Percentiles rank a stretch among this genome's conserved stretches.
phyloP scores from a whole-genome alignment of 2,329 filamentous ascomycete species.

The Penicillium sp. region DNA sequence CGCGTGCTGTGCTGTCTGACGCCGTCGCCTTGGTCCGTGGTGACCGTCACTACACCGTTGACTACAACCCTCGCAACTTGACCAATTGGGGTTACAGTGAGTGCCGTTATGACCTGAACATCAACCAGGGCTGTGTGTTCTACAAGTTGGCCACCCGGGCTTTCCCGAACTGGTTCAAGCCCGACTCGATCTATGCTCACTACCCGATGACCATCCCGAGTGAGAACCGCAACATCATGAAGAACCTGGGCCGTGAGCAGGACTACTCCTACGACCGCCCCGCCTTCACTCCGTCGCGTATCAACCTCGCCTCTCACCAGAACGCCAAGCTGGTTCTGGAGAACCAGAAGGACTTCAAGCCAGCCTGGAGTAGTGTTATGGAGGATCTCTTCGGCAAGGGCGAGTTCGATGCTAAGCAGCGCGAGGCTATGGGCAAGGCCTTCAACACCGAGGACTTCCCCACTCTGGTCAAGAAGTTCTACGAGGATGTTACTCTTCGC shows the following conservation, averaged over 20 bases:
- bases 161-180: conserved; percentile 79
- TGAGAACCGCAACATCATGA: conserved; percentile 75
- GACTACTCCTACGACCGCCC: conserved; percentile 74
- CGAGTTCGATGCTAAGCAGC: conserved; percentile 59
- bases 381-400: conserved; percentile 67
- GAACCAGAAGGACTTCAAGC: conserved; percentile 66
- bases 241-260: conserved; percentile 68
- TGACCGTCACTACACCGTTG: conserved; percentile 78
- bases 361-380: conserved; percentile 69
- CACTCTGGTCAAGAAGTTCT: conserved; percentile 69
- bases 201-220: conserved; percentile 73
- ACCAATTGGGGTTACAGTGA: conserved; percentile 87
- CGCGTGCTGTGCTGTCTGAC: conserved; percentile 76
- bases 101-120: conserved; percentile 71
- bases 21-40: conserved; percentile 79
- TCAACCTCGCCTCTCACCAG: conserved; percentile 66
- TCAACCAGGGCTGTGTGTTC: conserved; percentile 83
- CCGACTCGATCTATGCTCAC: conserved; percentile 80
- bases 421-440: conserved; percentile 61
- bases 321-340: conserved; percentile 68
- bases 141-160: conserved; percentile 82
- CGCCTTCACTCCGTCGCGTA: conserved; percentile 53
- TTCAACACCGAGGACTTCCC: conserved; percentile 69
- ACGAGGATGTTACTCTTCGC: conserved; percentile 64
- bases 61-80: conserved; percentile 74